phyloP scores from a whole-genome alignment of 352 stramenopile species.

The Pythium brassicae region DNA sequence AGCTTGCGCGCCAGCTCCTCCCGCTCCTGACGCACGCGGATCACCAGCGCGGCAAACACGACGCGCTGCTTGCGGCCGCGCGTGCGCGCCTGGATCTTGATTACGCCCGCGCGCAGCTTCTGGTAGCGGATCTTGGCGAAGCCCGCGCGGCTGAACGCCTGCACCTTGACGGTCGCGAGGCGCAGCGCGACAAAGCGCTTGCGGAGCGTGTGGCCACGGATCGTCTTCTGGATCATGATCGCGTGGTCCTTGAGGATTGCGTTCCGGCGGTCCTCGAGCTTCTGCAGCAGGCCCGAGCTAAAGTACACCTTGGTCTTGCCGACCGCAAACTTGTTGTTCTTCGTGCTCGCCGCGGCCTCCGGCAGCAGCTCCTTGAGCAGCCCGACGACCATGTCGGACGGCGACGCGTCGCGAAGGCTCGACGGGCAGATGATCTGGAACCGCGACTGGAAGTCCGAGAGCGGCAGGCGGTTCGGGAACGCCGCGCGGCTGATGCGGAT shows the following conservation, averaged over 20 bases:
- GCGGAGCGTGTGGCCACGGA: conserved; percentile 55
- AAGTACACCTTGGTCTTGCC: conserved; percentile 84
- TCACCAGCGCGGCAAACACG: conserved; percentile 41
- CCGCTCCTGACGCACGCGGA: conserved; percentile 36
- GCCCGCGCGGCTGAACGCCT: conserved; percentile 38
- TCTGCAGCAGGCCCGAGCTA: conserved; percentile 87
- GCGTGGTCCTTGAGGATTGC: conserved; percentile 69
- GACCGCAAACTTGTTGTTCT: conserved; percentile 79
- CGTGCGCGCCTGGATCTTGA: conserved; percentile 49
- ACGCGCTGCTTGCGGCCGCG: conserved; percentile 64
- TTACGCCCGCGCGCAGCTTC: conserved; percentile 33
- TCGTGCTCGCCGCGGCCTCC: conserved; percentile 51
- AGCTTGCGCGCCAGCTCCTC: conserved; percentile 36
- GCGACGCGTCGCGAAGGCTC: conserved; percentile 42
- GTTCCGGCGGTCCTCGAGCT: conserved; percentile 85
- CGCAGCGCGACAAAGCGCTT: conserved; percentile 49
- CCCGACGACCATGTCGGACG: conserved; percentile 69
- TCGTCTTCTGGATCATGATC: conserved; percentile 73
- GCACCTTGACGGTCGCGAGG: conserved; percentile 40
- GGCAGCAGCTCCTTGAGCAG: conserved; percentile 67
- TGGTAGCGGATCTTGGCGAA: conserved; percentile 39
- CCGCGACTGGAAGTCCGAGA: conserved; percentile 77
- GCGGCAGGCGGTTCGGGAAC: conserved; percentile 90
- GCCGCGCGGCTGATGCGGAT: conserved; percentile 86
- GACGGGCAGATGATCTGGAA: conserved; percentile 85